Evolutionary conservation across 257 asterid genomes (phyloP).

Genomic region (Nicotiana attenuata): DNA sequence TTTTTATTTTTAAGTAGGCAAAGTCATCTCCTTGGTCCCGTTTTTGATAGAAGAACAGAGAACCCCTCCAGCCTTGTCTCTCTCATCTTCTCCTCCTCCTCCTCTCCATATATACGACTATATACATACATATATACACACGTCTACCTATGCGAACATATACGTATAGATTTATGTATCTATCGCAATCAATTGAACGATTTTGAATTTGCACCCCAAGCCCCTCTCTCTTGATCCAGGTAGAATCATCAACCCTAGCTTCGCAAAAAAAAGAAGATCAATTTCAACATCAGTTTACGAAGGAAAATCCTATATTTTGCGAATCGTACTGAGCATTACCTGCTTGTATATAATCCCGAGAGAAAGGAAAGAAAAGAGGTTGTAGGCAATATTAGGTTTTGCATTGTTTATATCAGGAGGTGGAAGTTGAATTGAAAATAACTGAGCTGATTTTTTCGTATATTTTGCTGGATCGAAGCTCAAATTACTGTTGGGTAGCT

Average conservation of each 20-base stretch:
- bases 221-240: conserved; percentile 30
- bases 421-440: not conserved
- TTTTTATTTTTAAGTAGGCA: conserved; percentile 14
- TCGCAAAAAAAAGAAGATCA: conserved; percentile 8
- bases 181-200: conserved; percentile 24
- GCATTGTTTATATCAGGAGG: not conserved
- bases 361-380: not conserved
- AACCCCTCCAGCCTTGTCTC: not conserved
- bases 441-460: not conserved
- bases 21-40: conserved; percentile 32
- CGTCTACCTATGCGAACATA: not conserved
- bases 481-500: conserved; percentile 15
- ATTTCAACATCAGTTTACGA: conserved; percentile 28
- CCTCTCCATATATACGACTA: conserved; percentile 11
- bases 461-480: not conserved
- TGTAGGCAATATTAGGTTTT: not conserved
- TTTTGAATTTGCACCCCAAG: conserved; percentile 20
- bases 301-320: conserved; percentile 13
- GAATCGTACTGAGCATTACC: not conserved
- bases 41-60: conserved; percentile 13
- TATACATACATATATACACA: conserved; percentile 12
- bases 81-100: conserved; percentile 9
- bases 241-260: conserved; percentile 25
- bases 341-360: not conserved
- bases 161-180: conserved; percentile 8